These are phyloP conservation scores for Bryoerythrophyllum caledonicum DNA, from an alignment of 225 moss, liverwort and hornwort genomes.

Conservation along the genomic window DNA sequence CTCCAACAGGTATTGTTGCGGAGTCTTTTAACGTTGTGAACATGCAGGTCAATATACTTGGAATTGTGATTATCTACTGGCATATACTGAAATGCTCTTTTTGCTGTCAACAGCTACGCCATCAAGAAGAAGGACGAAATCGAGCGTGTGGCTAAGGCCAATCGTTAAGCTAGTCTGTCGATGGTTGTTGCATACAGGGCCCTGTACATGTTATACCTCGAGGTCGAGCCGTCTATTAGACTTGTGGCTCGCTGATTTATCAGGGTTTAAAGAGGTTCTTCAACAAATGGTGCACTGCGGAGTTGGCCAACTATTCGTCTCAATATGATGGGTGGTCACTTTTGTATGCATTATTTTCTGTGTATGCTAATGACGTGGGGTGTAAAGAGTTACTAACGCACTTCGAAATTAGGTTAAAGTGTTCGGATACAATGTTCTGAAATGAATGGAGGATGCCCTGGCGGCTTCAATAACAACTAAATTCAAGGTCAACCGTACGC, in stretches of 20 bases:
- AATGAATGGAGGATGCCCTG: not conserved
- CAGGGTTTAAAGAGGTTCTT: conserved; percentile 15
- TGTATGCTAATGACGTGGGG: not conserved
- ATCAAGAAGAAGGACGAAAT: conserved; percentile 96
- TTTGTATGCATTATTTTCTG: not conserved
- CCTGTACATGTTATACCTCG: not conserved
- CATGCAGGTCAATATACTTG: not conserved
- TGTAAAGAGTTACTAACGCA: not conserved
- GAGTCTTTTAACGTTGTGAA: not conserved
- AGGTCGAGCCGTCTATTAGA: not conserved
- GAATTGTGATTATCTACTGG: not conserved
- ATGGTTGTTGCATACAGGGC: not conserved
- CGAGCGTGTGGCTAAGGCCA: conserved; percentile 91
- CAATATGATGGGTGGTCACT: not conserved
- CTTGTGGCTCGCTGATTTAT: not conserved
- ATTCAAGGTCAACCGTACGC: not conserved
- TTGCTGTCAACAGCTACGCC: conserved; percentile 50
- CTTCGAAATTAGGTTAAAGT: not conserved
- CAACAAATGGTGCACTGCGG: not conserved
- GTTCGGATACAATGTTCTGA: too few species aligned
- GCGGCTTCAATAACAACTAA: too few species aligned
- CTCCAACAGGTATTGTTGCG: conserved; percentile 46
- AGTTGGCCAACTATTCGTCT: not conserved
- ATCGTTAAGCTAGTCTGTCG: conserved; percentile 50
- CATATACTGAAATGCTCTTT: not conserved